phyloP scores from a whole-genome alignment of 2,329 filamentous ascomycete species.

The Trichoderma hamatum region DNA sequence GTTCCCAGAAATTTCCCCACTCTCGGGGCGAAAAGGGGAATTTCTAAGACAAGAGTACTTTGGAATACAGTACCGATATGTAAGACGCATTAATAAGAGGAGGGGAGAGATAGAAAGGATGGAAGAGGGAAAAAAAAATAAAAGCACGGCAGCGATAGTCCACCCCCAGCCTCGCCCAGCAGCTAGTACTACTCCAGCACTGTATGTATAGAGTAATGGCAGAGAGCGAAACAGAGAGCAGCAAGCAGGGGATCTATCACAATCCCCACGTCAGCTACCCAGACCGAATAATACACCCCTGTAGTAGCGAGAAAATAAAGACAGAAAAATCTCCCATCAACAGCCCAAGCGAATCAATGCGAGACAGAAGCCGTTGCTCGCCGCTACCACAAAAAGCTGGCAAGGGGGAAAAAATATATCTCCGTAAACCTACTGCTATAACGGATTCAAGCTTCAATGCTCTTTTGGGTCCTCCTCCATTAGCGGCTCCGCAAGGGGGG shows the following conservation, averaged over 20 bases:
- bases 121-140: neutral
- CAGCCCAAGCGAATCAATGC: neutral
- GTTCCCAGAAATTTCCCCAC: slow-evolving; percentile 1
- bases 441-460: neutral
- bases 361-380: neutral
- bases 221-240: neutral
- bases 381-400: no score
- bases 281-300: neutral
- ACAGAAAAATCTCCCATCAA: neutral
- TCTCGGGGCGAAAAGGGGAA: neutral
- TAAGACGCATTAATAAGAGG: neutral
- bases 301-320: neutral
- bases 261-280: slow-evolving; percentile 11
- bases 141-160: neutral
- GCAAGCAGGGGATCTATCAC: slow-evolving; percentile 11
- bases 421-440: neutral
- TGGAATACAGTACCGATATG: neutral
- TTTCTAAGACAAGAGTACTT: neutral
- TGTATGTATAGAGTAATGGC: neutral
- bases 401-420: neutral
- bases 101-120: neutral
- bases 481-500: neutral
- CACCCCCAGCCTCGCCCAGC: slow-evolving; percentile 22
- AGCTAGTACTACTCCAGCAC: neutral
- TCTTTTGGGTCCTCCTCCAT: neutral